Conservation (phyloP, 768 basidiomycete genomes). For the Lyophyllum atratum region DNA sequence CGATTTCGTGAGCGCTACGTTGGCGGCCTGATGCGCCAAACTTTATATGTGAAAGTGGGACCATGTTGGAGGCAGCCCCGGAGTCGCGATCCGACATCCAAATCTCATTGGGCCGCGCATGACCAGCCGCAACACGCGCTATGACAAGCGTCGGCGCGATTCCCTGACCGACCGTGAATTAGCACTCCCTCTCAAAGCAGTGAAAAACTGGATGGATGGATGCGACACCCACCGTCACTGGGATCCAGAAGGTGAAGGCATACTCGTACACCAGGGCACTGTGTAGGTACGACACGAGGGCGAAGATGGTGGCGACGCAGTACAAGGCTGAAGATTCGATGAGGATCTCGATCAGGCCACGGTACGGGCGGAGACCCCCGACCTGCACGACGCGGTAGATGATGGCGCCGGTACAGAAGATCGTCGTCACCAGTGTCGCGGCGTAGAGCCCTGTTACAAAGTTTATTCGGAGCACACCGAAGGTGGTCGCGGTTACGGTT, state of each 20-base stretch:
- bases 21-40: no score
- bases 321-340: constrained; percentile 13
- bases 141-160: constrained; percentile 17
- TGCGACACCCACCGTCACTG: constrained; percentile 2
- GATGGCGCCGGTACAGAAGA: constrained; percentile 13
- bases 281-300: constrained; percentile 10
- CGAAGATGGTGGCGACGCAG: constrained; percentile 13
- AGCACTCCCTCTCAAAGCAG: background rate
- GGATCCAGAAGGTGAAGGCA: constrained; percentile 10
- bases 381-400: constrained; percentile 10
- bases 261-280: constrained; percentile 11
- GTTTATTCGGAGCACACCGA: constrained; percentile 9
- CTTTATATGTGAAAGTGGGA: no score
- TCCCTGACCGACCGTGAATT: no score
- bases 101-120: background rate
- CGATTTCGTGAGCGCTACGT: no score
- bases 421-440: constrained; percentile 11
- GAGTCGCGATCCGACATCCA: background rate
- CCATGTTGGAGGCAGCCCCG: background rate
- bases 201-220: background rate
- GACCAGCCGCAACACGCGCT: constrained; percentile 12
- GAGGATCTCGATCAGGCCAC: constrained; percentile 12
- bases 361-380: constrained; percentile 8
- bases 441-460: constrained; percentile 15
- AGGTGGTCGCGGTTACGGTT: constrained; percentile 9